These are phyloP conservation scores for Chaetomium sp. DNA, from an alignment of 2,329 filamentous ascomycete genomes.

Conservation along the genomic window DNA sequence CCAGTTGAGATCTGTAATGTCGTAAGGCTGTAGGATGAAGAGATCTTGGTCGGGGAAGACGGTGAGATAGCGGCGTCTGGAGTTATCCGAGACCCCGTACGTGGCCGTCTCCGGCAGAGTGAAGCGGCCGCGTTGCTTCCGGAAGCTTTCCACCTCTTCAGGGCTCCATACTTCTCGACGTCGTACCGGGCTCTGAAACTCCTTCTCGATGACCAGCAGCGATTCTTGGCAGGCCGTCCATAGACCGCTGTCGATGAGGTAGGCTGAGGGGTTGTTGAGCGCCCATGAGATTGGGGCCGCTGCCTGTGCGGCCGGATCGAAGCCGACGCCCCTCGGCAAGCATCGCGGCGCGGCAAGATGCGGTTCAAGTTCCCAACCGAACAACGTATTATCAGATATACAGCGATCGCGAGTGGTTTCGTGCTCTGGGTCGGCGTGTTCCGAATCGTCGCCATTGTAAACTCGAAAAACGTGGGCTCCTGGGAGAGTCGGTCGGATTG, in stretches of 20 bases:
- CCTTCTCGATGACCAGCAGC: not conserved
- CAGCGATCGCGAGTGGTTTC: not conserved
- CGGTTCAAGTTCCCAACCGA: no score
- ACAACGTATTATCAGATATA: no score
- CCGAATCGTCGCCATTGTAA: not conserved
- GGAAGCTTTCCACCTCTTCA: not conserved
- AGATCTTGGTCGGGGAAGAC: conserved; percentile 5
- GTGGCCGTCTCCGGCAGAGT: not conserved
- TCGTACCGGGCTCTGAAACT: not conserved
- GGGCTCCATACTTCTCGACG: not conserved
- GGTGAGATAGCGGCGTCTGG: conserved; percentile 2
- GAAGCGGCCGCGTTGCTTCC: not conserved
- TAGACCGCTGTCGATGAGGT: conserved; percentile 4
- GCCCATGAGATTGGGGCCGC: not conserved
- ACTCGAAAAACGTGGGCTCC: conserved; percentile 5
- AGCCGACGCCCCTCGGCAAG: not conserved
- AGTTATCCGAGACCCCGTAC: not conserved
- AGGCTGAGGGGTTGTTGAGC: not conserved
- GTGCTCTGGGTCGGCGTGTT: not conserved
- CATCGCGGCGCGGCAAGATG: conserved; percentile 3
- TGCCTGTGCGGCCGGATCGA: not conserved
- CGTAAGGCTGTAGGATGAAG: not conserved
- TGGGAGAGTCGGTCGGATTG: conserved; percentile 3
- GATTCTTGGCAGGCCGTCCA: conserved; percentile 8
- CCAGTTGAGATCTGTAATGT: not conserved